A percentile compares a stretch with the other conserved stretches of the same genome.
Evolutionary conservation across 2,329 filamentous ascomycete species (phyloP).

Genomic region (Emergomyces africanus): DNA sequence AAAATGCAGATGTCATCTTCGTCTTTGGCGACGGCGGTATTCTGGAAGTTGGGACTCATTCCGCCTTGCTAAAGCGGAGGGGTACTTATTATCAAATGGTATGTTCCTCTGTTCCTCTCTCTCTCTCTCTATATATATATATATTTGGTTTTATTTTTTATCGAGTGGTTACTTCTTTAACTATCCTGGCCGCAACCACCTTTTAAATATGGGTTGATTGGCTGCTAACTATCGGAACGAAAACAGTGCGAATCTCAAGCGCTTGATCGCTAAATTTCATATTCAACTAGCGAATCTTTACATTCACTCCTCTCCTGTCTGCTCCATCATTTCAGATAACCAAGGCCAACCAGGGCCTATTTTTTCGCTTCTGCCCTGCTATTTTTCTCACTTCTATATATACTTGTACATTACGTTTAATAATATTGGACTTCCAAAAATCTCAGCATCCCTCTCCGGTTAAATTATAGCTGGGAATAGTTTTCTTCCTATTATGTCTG

Average conservation of each 20-base stretch:
- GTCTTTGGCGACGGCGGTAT: conserved; percentile 56
- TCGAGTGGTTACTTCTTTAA: not conserved
- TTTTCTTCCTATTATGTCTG: not conserved
- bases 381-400: not conserved
- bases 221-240: not conserved
- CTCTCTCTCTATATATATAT: too few species aligned
- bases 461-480: not conserved
- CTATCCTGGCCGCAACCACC: not conserved
- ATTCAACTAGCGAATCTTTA: not conserved
- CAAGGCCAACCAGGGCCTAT: not conserved
- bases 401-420: not conserved
- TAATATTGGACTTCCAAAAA: not conserved
- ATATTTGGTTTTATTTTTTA: conserved; percentile 19
- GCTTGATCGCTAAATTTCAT: not conserved
- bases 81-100: conserved; percentile 45
- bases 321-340: not conserved
- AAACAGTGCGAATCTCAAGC: conserved; percentile 9
- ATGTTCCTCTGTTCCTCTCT: conserved; percentile 19
- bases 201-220: not conserved
- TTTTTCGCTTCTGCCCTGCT: too few species aligned
- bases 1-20: conserved; percentile 68
- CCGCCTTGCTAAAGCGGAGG: conserved; percentile 39
- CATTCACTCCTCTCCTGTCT: not conserved
- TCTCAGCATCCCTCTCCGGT: too few species aligned
- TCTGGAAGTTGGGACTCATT: conserved; percentile 47